phyloP scores from a whole-genome alignment of 2,329 filamentous ascomycete species.

The Pseudogymnoascus sp. region DNA sequence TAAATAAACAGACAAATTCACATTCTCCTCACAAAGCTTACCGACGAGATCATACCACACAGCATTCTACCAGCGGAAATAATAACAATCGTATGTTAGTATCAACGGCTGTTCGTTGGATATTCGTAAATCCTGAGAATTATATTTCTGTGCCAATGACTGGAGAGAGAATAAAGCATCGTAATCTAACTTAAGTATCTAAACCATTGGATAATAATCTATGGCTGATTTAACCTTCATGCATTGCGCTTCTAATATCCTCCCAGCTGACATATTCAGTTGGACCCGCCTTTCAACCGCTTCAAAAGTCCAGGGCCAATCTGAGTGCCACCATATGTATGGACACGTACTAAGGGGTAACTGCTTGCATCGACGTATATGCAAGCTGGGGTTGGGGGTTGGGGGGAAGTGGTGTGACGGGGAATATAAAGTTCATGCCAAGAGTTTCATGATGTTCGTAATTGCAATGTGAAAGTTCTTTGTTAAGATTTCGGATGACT shows the following conservation, averaged over 20 bases:
- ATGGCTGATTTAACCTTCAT: slow-evolving; percentile 9
- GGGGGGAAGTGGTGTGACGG: neutral
- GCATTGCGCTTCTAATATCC: slow-evolving; percentile 8
- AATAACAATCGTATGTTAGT: neutral
- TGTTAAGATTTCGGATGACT: slow-evolving; percentile 1
- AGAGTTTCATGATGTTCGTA: slow-evolving; percentile 13
- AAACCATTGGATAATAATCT: slow-evolving; percentile 7
- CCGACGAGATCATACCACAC: neutral
- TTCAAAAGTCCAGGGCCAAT: slow-evolving; percentile 6
- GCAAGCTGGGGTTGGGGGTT: neutral
- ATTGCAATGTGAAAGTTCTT: slow-evolving; percentile 10
- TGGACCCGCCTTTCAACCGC: neutral
- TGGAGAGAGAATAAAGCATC: slow-evolving; percentile 6
- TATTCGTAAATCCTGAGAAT: neutral
- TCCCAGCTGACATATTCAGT: slow-evolving; percentile 3
- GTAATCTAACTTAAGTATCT: slow-evolving; percentile 9
- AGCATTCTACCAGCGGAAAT: no score
- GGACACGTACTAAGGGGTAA: slow-evolving; percentile 6
- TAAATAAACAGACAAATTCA: neutral
- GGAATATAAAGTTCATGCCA: slow-evolving; percentile 7
- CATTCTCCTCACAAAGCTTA: neutral
- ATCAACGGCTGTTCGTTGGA: neutral
- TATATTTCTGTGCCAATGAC: slow-evolving; percentile 6
- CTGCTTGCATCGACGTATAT: neutral
- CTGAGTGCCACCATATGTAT: slow-evolving; percentile 6